These are phyloP conservation scores for Forsythia suspensa DNA, from an alignment of 257 asterid genomes.

Conservation along the genomic window DNA sequence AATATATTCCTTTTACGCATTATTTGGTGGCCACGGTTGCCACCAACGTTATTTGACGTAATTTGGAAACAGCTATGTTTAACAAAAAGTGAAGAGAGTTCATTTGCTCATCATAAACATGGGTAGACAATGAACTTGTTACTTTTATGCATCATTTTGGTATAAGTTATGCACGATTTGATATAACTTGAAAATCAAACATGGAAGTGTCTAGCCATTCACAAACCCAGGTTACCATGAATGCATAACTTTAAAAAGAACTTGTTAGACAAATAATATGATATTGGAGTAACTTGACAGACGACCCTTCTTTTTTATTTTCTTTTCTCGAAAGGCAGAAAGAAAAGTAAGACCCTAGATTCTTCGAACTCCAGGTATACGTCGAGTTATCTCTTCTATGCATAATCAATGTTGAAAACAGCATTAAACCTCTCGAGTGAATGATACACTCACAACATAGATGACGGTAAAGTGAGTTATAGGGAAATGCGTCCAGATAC, in stretches of 20 bases:
- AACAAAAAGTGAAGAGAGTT: neutral
- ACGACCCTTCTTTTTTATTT: neutral
- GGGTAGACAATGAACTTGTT: neutral
- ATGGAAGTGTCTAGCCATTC: slow-evolving; percentile 1
- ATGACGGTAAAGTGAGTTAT: neutral
- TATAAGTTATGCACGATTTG: neutral
- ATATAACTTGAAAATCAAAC: neutral
- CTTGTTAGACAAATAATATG: neutral
- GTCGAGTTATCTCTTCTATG: neutral
- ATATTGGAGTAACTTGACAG: neutral
- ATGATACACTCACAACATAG: neutral
- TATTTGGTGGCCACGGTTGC: neutral
- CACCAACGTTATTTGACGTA: neutral
- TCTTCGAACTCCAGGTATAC: neutral
- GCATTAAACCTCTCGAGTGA: neutral
- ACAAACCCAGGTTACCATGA: slow-evolving; percentile 8
- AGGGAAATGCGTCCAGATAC: neutral
- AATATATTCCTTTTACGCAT: neutral
- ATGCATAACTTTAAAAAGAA: neutral
- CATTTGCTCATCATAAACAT: neutral
- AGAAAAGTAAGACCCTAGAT: neutral
- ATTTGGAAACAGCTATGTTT: neutral
- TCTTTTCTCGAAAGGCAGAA: neutral
- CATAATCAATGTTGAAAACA: neutral
- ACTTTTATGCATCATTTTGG: neutral